Base-by-base conservation (phyloP, 2,329 filamentous ascomycete species). In the Stagonosporopsis vannaccii region DNA sequence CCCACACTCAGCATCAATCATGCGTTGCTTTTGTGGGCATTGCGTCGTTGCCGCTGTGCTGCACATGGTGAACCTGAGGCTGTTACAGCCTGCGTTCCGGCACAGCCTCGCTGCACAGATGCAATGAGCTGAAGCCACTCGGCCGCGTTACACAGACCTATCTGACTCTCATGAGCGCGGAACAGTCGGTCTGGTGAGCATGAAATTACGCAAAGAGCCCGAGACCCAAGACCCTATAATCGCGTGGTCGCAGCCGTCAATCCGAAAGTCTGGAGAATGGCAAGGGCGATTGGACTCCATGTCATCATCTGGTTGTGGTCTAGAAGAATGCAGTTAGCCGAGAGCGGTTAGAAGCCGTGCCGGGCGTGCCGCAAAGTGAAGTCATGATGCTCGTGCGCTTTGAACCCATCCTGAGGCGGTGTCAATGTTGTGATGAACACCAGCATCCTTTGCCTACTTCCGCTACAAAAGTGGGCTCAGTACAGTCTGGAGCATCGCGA, bases 291-390 rank as follows among this genome's bases (percentile, higher is more conserved):
- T 22, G 68, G 67, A 35, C 55, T 54, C 67, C 67, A 71, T 45
- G 64, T 71, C 65, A 68, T 67, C 61, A 69, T 68, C 25, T 65
- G 64, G 43, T 69, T 66, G 54, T 71, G 68, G 40, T 65, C 68
- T 70, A 39, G 50, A 49, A 49, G 51, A 51, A 52, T 48, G 49
- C 4, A 47, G 56, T 58, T 58, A 58, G 56, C 56, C 50, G 20
- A 41, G 43, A 25, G n/a, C 32, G 56, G 51, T 58, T 58, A 52
- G 49, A 30, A 45, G 49, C 55, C 55, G 49, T 40, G 44, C 44
- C 54, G 49, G 55, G 17, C 42, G 44, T 51, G 28, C 49, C 55
- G 55, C 54, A 9, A 30, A 45, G 37, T 57, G 55, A 58, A 45
- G 49, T 58, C 55, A 53, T 51, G 23, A 19, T 28, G 52, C 39